Evolutionary conservation across 495 filamentous ascomycete species (phyloP).

Genomic region (Talaromyces nanjingensis): DNA sequence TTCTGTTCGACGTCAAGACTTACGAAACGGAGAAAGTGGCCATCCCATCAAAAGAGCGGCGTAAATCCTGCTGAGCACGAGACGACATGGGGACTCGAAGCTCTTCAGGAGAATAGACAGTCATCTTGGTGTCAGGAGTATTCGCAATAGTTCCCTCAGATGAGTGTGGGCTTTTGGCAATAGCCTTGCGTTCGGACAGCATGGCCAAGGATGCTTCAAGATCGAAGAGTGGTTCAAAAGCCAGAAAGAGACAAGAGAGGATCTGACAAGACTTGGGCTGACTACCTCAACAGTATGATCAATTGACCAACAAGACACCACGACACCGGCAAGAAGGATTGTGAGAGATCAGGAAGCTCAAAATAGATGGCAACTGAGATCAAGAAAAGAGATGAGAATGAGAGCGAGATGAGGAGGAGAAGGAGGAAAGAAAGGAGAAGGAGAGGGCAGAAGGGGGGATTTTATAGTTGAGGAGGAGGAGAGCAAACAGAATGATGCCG

Average conservation of each 20-base stretch:
- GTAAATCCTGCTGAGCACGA: conserved; percentile 11
- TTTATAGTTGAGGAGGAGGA: not conserved
- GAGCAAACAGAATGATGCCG: not conserved
- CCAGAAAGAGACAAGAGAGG: conserved; percentile 1
- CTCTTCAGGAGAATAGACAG: conserved; percentile 58
- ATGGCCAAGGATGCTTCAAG: conserved; percentile 1
- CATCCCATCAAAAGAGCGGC: conserved; percentile 12
- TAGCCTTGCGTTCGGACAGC: conserved; percentile 6
- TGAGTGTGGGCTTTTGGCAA: conserved; percentile 48
- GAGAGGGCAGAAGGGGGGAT: not conserved
- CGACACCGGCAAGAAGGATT: not conserved
- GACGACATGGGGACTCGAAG: conserved; percentile 16
- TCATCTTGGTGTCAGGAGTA: conserved; percentile 57
- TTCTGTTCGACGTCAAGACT: not conserved
- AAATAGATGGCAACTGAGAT: conserved; percentile 1
- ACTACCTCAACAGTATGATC: not conserved
- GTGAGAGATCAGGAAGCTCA: not conserved
- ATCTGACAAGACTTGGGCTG: not conserved
- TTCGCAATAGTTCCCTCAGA: conserved; percentile 45
- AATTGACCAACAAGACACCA: conserved; percentile 1
- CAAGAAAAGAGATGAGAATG: conserved; percentile 2
- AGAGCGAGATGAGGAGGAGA: not conserved
- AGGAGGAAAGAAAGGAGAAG: not conserved
- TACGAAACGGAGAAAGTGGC: conserved; percentile 5
- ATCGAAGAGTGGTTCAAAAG: not conserved